Evolutionary conservation across 306 rosid genomes (phyloP).

Genomic region (Cicer cuneatum): DNA sequence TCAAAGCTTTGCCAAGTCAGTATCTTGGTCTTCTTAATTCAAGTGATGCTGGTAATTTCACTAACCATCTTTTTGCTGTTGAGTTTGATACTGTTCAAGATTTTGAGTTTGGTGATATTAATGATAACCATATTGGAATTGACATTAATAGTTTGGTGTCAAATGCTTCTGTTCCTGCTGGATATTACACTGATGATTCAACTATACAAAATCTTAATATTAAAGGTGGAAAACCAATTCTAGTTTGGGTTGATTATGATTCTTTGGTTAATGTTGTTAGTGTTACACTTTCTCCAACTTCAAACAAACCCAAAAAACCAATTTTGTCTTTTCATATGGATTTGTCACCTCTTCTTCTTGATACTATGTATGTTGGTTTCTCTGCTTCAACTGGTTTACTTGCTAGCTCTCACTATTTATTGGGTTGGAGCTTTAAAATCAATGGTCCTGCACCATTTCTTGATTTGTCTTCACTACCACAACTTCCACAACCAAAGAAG

Average conservation of each 20-base stretch:
- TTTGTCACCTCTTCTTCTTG: constrained; percentile 59
- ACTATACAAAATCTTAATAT: constrained; percentile 51
- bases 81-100: constrained; percentile 90
- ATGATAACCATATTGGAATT: constrained; percentile 83
- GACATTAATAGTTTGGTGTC: constrained; percentile 71
- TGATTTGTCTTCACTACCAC: constrained; percentile 65
- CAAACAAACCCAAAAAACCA: constrained; percentile 66
- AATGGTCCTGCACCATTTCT: constrained; percentile 65
- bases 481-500: constrained; percentile 68
- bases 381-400: constrained; percentile 89
- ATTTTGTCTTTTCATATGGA: constrained; percentile 60
- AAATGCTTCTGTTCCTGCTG: constrained; percentile 57
- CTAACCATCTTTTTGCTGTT: constrained; percentile 78
- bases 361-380: constrained; percentile 81
- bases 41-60: constrained; percentile 59
- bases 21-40: constrained; percentile 76
- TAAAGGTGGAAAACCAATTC: constrained; percentile 62
- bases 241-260: constrained; percentile 83
- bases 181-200: constrained; percentile 50
- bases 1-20: constrained; percentile 72
- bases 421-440: constrained; percentile 90
- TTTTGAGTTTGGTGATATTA: constrained; percentile 80
- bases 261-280: constrained; percentile 48
- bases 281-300: constrained; percentile 63
- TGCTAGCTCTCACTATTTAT: constrained; percentile 83